Base-by-base conservation (phyloP, 345 rosid genomes). In the Pseudoturritis turrita region DNA sequence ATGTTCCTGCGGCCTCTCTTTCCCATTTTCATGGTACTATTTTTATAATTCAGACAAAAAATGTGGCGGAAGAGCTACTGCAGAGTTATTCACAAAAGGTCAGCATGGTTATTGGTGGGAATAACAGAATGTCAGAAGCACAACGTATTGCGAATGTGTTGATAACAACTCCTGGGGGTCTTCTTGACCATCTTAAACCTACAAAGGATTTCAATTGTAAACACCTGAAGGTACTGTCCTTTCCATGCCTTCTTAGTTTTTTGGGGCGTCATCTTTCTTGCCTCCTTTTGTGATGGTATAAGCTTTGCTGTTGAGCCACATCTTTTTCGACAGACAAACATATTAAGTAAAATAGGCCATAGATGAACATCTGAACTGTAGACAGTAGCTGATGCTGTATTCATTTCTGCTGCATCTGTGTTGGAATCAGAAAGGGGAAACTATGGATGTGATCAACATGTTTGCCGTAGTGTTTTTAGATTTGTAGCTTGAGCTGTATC, bases 141-240 rank as follows among this genome's bases (percentile, higher is more conserved):
- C 93, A 89, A 65, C 88, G 89, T 21, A 77, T 95, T 61, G 89
- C 75, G 1, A 89, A 72, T 65, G 99, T 95, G 64, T 77, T 95
- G 76, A 92, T 95, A 35, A 98, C 97, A 73, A 95, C 99, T n/a
- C 99, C 97, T 73, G 97, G 98, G 45, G 90, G 98, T n/a, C 96
- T 95, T 72, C 91, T 95, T 70, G 97, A 95, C 71, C 99, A 89
- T 83, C 94, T 91, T 79, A 97, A 89, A 63, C 83, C 91, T 70
- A 91, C 97, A 4, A 89, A 89, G 77, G 89, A 91, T 33, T 95
- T 95, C 75, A 77, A 87, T 44, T 91, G 65, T 79, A 95, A 91
- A 77, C 86, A 88, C 69, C 77, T 95, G 62, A 95, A 95, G 96
- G 99, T 91, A 80, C 33, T 26, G 6, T 50, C 33, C 46, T 41